Conservation (phyloP, 139 green algal genomes). For the Haematococcus lacustris region DNA sequence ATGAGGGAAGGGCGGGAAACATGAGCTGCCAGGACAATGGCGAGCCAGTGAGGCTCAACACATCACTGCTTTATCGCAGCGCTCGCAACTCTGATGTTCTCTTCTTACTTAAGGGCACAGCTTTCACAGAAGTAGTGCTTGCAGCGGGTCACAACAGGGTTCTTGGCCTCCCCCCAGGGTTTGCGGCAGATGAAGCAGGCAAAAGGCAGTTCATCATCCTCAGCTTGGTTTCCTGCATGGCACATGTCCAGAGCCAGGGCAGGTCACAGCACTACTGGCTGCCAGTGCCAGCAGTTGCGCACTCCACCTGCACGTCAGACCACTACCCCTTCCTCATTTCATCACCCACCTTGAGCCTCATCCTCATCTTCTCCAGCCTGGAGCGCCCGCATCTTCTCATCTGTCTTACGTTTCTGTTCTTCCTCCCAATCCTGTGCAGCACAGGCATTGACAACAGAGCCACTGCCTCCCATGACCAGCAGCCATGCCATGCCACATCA, state of each 20-base stretch:
- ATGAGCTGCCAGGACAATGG: too few relatives aligned
- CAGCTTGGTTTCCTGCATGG: constrained; percentile 32
- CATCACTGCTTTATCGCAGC: not conserved
- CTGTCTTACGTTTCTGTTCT: constrained; percentile 76
- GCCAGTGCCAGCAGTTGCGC: not conserved
- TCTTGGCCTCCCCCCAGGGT: constrained; percentile 68
- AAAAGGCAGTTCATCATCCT: constrained; percentile 90
- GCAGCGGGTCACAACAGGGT: constrained; percentile 88
- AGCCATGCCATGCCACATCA: not conserved
- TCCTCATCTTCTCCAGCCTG: constrained; percentile 47
- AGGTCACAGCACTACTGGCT: not conserved
- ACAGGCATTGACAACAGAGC: not conserved
- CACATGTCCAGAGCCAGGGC: not conserved
- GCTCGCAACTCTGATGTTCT: not conserved
- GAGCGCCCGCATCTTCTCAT: constrained; percentile 41
- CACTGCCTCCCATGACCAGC: not conserved
- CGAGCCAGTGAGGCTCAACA: too few relatives aligned
- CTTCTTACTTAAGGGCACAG: constrained; percentile 85
- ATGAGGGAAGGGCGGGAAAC: not conserved
- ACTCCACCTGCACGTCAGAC: not conserved
- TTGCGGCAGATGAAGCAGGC: constrained; percentile 87
- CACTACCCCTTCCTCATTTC: not conserved
- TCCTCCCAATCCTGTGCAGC: constrained; percentile 82
- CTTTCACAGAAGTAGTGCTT: constrained; percentile 97
- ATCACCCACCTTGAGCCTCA: constrained; percentile 10